These are phyloP conservation scores for Termitomyces sp. DNA, from an alignment of 768 basidiomycete species.

Conservation along the genomic window DNA sequence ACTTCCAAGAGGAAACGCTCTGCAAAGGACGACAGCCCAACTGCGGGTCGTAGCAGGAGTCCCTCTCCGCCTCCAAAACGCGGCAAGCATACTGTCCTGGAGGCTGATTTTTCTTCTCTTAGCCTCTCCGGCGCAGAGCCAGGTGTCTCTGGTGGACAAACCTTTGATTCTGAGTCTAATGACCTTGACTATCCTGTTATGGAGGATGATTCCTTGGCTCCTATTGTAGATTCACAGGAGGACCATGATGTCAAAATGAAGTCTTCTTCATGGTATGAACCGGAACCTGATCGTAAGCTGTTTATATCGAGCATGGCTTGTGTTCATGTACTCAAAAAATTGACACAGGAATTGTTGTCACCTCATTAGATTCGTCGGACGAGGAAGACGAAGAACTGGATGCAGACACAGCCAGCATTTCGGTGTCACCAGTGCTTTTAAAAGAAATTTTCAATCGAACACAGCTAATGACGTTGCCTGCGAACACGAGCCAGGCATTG, in stretches of 20 bases:
- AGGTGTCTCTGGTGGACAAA: conserved; percentile 6
- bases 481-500: conserved; percentile 37
- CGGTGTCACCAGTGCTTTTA: conserved; percentile 41
- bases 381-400: conserved; percentile 27
- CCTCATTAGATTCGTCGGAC: conserved; percentile 47
- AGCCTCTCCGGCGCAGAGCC: conserved; percentile 22
- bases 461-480: conserved; percentile 13
- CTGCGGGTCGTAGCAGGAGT: conserved; percentile 6
- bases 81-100: conserved; percentile 41
- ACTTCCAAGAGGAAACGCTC: conserved; percentile 36
- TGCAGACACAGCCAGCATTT: conserved; percentile 17
- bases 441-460: conserved; percentile 34
- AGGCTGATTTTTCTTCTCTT: conserved; percentile 54
- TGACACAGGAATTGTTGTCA: conserved; percentile 57
- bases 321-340: conserved; percentile 1
- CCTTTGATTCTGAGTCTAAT: conserved; percentile 10
- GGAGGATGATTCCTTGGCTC: conserved; percentile 4
- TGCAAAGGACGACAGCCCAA: conserved; percentile 11
- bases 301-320: conserved; percentile 11
- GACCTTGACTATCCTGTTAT: conserved; percentile 5
- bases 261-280: conserved; percentile 58
- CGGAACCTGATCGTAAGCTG: conserved; percentile 59
- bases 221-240: conserved; percentile 19
- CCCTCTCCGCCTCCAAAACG: conserved; percentile 35
- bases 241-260: conserved; percentile 52